Evolutionary conservation across 2,329 filamentous ascomycete genomes (phyloP), one percentile per base, ranked within the genome.

Genomic region (Colletotrichum destructivum): DNA sequence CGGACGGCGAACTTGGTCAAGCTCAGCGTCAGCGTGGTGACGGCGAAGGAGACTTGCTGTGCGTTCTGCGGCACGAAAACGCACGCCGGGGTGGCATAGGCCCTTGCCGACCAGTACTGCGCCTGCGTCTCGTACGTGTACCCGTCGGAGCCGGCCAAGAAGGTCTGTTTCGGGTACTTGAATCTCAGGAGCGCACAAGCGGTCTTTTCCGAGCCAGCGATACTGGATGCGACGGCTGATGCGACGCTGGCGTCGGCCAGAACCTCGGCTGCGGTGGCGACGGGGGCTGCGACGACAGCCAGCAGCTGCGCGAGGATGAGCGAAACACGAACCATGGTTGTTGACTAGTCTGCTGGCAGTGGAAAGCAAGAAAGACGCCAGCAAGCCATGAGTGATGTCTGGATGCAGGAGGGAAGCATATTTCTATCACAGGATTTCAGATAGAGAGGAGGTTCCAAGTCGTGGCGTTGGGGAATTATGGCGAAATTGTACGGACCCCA

Each of bases 41-140:
- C 65, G 54, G 73, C 75, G 56, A 72, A 75, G 4, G 75, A 75
- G 18, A 76, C 75, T 23, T 77, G 73, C 38, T 75, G 62, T 0
- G 76, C 69, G 54, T 68, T 69, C 42, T 72, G 73, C 4, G 78
- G 78, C n/a, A 71, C 73, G 57, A 78, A 75, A 13, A 79, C 75
- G 61, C 77, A 79, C 40, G 77, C 73, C 47, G 77, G 75, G 18
- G 49, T 42, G 42, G 71, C 38, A 59, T 68, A 52, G 8, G 57
- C 52, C 7, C 51, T 69, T 0, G 65, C 69, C 5, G 68, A 71
- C 68, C 68, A 71, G 51, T 71, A 62, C 49, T 67, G 68, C 49
- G 68, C 62, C 56, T 26, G 62, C 21, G 55, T 67, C 52, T 71
- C 69, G 51, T 52, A 68, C 8, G 60, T n/a, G 51, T 71, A 71